Percentiles rank a stretch among this genome's conserved stretches.
These are phyloP conservation scores for Funneliformis geosporum DNA, from an alignment of 192 early-diverging fungal genomes.

Conservation along the genomic window DNA sequence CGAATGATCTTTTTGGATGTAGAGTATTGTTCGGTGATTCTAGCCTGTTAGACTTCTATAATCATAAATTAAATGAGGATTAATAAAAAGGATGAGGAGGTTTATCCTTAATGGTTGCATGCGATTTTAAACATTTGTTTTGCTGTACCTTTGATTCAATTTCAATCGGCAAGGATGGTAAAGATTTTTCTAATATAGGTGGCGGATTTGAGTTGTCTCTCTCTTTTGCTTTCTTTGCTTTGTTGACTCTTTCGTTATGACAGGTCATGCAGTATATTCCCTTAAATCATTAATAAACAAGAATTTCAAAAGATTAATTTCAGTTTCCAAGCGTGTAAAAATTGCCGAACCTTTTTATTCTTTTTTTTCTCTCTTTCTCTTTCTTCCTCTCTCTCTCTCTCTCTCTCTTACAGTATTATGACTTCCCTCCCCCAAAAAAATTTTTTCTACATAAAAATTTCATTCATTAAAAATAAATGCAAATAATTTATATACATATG, in stretches of 20 bases:
- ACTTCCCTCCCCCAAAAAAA: no score
- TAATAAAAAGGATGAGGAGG: not conserved
- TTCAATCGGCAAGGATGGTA: constrained; percentile 37
- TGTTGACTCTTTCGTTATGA: constrained; percentile 55
- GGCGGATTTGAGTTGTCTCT: constrained; percentile 6
- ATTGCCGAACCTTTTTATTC: no score
- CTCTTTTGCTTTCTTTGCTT: constrained; percentile 33
- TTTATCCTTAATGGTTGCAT: not conserved
- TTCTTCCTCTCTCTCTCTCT: no score
- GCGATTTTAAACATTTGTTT: not conserved
- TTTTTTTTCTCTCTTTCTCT: no score
- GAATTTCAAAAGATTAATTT: not conserved
- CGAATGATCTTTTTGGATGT: constrained; percentile 25
- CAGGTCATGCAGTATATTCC: constrained; percentile 77
- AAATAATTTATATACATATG: no score
- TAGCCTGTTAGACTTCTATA: not conserved
- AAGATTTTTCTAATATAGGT: constrained; percentile 33
- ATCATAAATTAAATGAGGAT: not conserved
- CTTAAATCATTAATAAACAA: constrained; percentile 36
- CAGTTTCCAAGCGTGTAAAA: not conserved
- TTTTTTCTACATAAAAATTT: no score
- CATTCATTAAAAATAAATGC: no score
- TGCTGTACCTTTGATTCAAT: constrained; percentile 6
- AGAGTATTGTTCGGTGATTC: not conserved
- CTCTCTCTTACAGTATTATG: no score